phyloP scores from a whole-genome alignment of 2,329 filamentous ascomycete genomes.

The Cryphonectria parasitica region DNA sequence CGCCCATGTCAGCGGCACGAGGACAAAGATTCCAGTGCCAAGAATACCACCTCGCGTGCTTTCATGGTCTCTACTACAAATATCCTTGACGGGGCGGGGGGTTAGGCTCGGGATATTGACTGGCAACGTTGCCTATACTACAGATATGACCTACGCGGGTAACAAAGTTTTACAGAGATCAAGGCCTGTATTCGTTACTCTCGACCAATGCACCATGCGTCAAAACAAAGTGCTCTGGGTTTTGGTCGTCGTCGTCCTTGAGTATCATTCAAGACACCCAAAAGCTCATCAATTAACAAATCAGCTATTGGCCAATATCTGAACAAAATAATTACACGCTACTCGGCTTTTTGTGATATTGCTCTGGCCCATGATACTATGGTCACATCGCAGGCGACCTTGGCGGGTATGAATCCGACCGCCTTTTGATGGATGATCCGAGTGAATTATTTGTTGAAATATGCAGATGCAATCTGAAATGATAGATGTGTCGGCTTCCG shows the following conservation, averaged over 20 bases:
- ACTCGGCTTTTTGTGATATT: not conserved
- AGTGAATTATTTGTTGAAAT: not conserved
- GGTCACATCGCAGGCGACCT: not conserved
- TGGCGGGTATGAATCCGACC: not conserved
- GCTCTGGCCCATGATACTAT: not conserved
- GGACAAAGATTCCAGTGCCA: slow-evolving; percentile 6
- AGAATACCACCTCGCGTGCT: slow-evolving; percentile 6
- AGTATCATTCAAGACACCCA: no score
- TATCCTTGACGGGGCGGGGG: not conserved
- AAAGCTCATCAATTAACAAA: no score
- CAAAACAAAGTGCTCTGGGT: no score
- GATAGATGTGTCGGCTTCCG: not conserved
- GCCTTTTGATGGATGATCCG: not conserved
- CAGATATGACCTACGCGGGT: not conserved
- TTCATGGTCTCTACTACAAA: not conserved
- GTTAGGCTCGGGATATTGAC: not conserved
- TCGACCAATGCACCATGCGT: no score
- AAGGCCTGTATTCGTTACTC: not conserved
- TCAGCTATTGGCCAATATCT: no score
- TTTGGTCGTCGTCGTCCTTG: no score
- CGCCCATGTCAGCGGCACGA: slow-evolving; percentile 11
- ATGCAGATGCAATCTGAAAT: not conserved
- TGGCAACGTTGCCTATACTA: not conserved
- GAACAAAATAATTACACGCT: no score
- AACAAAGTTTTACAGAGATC: not conserved